Evolutionary conservation across 495 filamentous ascomycete species (phyloP).

Genomic region (Hypoxylon subgilvum): DNA sequence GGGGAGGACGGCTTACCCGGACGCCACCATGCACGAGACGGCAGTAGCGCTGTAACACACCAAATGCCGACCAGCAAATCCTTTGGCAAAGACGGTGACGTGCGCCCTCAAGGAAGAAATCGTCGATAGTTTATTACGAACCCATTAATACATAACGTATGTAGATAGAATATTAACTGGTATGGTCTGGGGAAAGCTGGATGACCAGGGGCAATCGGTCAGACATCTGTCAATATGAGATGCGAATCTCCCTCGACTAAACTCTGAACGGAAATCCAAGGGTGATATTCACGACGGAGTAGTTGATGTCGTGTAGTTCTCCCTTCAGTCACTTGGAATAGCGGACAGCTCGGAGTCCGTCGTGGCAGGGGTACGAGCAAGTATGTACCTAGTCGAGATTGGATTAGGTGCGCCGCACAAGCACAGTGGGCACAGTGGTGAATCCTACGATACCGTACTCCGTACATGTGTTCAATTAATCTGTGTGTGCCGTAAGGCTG

Average conservation of each 20-base stretch:
- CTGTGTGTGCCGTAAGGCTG: slow-evolving; percentile 7
- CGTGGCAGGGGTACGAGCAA: too few species aligned
- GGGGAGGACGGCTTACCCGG: slow-evolving; percentile 21
- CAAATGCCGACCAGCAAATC: slow-evolving; percentile 19
- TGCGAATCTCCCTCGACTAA: slow-evolving; percentile 11
- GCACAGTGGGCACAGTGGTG: too few species aligned
- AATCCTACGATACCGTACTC: too few species aligned
- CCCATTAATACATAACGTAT: neutral
- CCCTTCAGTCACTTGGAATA: too few species aligned
- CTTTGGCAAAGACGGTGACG: slow-evolving; percentile 14
- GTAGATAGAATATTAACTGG: slow-evolving; percentile 1
- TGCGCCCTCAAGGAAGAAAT: neutral
- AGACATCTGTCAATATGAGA: slow-evolving; percentile 15
- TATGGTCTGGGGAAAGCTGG: slow-evolving; percentile 21
- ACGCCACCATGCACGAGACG: slow-evolving; percentile 30
- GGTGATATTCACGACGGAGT: slow-evolving; percentile 15
- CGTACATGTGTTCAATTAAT: too few species aligned
- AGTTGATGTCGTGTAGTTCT: too few species aligned
- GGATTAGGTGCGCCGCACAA: too few species aligned
- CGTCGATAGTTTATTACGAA: slow-evolving; percentile 7
- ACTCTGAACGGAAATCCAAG: neutral
- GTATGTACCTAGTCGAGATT: too few species aligned
- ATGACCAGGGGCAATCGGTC: slow-evolving; percentile 7
- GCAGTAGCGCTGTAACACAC: slow-evolving; percentile 27
- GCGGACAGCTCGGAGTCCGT: too few species aligned